Evolutionary conservation across 306 rosid species (phyloP).

Genomic region (Lotus japonicus): DNA sequence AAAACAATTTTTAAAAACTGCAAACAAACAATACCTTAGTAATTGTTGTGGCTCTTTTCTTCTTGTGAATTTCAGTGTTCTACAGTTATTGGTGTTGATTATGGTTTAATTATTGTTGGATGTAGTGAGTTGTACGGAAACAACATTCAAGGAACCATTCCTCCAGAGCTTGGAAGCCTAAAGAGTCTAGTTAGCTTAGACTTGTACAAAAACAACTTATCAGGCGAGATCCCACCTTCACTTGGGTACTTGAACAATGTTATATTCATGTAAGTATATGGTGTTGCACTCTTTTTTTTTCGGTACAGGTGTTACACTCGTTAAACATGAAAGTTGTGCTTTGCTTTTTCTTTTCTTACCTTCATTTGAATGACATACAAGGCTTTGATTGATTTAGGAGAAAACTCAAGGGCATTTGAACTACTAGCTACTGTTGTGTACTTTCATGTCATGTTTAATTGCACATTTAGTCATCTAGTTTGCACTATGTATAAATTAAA

Average conservation of each 20-base stretch:
- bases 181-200: slow-evolving; percentile 89
- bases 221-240: slow-evolving; percentile 69
- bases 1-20: too few relatives aligned
- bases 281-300: neutral
- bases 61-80: neutral
- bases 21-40: too few relatives aligned
- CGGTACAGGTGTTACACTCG: neutral
- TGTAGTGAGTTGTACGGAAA: slow-evolving; percentile 89
- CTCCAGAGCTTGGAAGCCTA: slow-evolving; percentile 75
- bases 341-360: neutral
- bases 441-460: neutral
- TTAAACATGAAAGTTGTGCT: neutral
- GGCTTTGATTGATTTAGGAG: neutral
- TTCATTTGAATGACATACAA: neutral
- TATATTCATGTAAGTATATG: slow-evolving; percentile 81
- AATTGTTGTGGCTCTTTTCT: neutral
- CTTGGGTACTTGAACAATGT: slow-evolving; percentile 81
- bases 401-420: neutral
- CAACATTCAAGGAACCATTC: slow-evolving; percentile 84
- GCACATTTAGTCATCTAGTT: too few relatives aligned
- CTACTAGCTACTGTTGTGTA: neutral
- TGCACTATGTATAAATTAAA: too few relatives aligned
- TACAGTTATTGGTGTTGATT: neutral
- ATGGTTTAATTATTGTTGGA: neutral
- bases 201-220: slow-evolving; percentile 78